Conservation (phyloP, 2,329 filamentous ascomycete genomes). For the Claviceps sp. region DNA sequence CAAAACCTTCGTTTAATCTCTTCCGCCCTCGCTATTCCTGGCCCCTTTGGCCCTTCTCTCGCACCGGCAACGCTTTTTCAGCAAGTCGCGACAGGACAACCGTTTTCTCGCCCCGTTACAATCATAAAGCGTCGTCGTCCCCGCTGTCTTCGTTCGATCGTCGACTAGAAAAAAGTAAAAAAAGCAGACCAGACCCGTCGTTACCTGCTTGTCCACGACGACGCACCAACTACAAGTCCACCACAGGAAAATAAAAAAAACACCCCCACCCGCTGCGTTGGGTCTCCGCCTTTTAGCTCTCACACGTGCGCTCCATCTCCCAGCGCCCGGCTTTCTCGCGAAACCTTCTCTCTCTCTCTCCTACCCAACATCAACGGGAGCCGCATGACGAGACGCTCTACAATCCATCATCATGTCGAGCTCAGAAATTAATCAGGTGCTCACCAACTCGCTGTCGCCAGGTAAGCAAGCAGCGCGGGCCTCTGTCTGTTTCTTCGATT, state of each 20-base stretch:
- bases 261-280: slow-evolving; percentile 4
- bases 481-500: neutral
- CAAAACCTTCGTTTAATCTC: neutral
- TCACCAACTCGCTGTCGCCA: slow-evolving; percentile 89
- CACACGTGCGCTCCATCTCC: slow-evolving; percentile 5
- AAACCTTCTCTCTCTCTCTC: slow-evolving; percentile 1
- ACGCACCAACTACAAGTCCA: neutral
- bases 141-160: neutral
- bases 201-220: neutral
- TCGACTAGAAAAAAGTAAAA: no score
- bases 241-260: slow-evolving; percentile 5
- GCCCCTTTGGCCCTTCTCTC: neutral
- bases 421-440: slow-evolving; percentile 95
- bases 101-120: neutral
- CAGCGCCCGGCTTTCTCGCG: slow-evolving; percentile 3
- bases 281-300: slow-evolving; percentile 7
- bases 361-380: slow-evolving; percentile 12
- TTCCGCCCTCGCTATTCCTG: neutral
- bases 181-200: no score
- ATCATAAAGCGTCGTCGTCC: neutral
- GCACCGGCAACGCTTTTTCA: neutral
- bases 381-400: slow-evolving; percentile 24
- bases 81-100: neutral
- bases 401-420: slow-evolving; percentile 44
- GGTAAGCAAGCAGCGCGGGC: slow-evolving; percentile 43